Percentiles rank a stretch among this genome's conserved stretches.
Conservation (phyloP, 768 basidiomycete species). For the Amanita exitialis region DNA sequence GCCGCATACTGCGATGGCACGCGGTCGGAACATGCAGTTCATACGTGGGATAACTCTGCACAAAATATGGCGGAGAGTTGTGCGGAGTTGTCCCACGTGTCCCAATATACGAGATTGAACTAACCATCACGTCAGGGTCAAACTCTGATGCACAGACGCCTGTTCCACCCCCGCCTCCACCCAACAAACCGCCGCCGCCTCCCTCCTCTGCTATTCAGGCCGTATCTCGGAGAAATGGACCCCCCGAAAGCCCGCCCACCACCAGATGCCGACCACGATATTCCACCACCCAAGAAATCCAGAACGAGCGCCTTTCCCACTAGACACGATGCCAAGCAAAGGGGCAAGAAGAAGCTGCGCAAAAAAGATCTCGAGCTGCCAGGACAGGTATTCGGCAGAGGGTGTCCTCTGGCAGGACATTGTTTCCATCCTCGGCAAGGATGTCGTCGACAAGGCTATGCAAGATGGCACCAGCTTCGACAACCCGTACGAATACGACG, state of each 20-base stretch:
- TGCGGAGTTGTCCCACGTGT: no score
- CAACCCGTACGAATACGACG: constrained; percentile 46
- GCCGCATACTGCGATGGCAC: no score
- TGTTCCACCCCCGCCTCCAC: no score
- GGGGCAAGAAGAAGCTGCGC: constrained; percentile 19
- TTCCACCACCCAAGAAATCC: constrained; percentile 19
- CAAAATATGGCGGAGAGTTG: no score
- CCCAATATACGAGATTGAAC: no score
- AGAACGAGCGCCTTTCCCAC: constrained; percentile 10
- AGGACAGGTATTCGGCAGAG: constrained; percentile 58
- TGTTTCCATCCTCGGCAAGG: constrained; percentile 50
- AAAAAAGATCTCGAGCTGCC: constrained; percentile 32
- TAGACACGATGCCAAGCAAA: neutral
- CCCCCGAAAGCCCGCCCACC: constrained; percentile 1
- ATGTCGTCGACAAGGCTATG: constrained; percentile 39
- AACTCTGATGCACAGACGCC: no score
- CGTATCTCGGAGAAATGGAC: neutral
- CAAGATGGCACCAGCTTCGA: constrained; percentile 42
- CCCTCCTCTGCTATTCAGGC: neutral
- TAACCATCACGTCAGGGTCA: no score
- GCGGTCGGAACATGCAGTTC: no score
- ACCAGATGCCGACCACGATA: constrained; percentile 11
- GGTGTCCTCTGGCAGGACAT: constrained; percentile 75
- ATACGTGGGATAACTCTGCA: no score
- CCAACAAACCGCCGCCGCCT: neutral